phyloP scores from a whole-genome alignment of 208 protist species.

The Crithidia expoeki region DNA sequence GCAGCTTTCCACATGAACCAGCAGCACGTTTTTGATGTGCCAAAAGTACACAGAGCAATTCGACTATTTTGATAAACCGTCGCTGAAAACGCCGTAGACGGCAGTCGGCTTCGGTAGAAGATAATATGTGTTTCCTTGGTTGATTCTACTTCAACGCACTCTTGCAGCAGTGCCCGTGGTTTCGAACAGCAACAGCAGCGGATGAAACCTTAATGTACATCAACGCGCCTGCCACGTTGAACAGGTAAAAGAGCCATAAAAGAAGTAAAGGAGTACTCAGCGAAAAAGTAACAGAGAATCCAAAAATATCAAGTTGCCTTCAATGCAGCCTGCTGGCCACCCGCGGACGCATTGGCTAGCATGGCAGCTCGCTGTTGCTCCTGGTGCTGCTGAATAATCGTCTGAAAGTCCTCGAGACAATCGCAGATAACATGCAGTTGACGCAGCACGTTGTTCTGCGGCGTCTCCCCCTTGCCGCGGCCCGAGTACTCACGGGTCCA shows the following conservation, averaged over 20 bases:
- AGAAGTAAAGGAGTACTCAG: background rate
- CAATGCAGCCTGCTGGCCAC: slow-evolving; percentile 11
- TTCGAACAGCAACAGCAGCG: background rate
- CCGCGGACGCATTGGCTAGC: background rate
- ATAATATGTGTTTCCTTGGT: too few species aligned
- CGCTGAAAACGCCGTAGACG: too few species aligned
- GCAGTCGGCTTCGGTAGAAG: too few species aligned
- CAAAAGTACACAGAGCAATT: too few species aligned
- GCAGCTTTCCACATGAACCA: too few species aligned
- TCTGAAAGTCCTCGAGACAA: slow-evolving; percentile 91
- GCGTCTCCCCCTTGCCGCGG: slow-evolving; percentile 66
- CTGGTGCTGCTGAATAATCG: slow-evolving; percentile 74
- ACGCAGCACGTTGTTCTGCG: slow-evolving; percentile 76
- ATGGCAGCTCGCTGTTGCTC: slow-evolving; percentile 32
- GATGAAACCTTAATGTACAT: background rate
- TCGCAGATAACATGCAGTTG: slow-evolving; percentile 90
- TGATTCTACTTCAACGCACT: too few species aligned
- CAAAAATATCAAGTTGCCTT: slow-evolving; percentile 12
- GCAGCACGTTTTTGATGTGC: too few species aligned
- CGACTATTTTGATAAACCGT: too few species aligned
- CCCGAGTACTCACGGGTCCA: slow-evolving; percentile 83
- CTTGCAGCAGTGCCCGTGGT: too few species aligned
- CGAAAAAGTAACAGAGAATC: too few species aligned
- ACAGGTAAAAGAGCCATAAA: background rate
- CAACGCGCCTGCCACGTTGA: background rate